Evolutionary conservation across 441 rosid genomes (phyloP).

Genomic region (Erodium texanum): DNA sequence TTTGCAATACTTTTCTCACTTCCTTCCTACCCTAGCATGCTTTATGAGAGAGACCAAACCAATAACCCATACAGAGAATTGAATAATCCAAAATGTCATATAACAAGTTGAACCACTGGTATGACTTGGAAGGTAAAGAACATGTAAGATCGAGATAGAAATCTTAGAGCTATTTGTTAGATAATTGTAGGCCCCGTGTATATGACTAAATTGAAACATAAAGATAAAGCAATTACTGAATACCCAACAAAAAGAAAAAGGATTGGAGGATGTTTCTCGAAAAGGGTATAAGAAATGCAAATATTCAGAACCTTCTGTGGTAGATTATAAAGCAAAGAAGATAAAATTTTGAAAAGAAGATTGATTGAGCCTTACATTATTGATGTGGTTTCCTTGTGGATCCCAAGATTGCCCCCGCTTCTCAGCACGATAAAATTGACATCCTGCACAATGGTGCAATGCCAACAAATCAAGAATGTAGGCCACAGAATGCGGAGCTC

Average conservation of each 20-base stretch:
- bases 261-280: background rate
- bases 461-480: slow-evolving; percentile 71
- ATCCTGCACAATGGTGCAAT: slow-evolving; percentile 78
- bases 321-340: background rate
- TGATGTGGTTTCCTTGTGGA: slow-evolving; percentile 63
- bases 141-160: background rate
- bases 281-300: background rate
- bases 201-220: background rate
- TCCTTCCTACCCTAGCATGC: background rate
- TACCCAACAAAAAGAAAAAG: background rate
- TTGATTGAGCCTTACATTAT: slow-evolving; percentile 36
- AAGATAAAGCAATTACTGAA: background rate
- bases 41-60: background rate
- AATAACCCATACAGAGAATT: too few relatives aligned
- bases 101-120: too few relatives aligned
- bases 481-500: slow-evolving; percentile 78
- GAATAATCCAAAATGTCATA: background rate
- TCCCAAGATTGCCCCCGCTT: slow-evolving; percentile 72
- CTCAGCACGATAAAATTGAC: slow-evolving; percentile 83
- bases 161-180: background rate
- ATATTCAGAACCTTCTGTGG: background rate
- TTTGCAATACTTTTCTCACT: background rate
- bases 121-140: background rate
- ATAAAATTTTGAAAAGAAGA: background rate
- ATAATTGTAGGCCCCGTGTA: background rate